Evolutionary conservation across 2,329 filamentous ascomycete species (phyloP).

Genomic region (Emydomyces testavorans): DNA sequence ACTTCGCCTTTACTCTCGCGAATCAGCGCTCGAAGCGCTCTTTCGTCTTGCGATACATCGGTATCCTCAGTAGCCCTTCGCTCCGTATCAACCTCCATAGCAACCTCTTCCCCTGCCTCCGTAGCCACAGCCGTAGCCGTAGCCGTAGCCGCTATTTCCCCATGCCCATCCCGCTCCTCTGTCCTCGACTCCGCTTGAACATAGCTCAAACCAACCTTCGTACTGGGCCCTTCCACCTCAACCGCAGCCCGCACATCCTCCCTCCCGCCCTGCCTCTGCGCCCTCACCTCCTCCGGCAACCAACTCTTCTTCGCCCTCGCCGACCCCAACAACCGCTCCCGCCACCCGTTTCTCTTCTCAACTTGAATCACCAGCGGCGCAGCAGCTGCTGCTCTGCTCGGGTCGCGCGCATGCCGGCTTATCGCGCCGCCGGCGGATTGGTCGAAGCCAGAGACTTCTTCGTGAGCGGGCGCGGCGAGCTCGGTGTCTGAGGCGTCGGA

Average conservation of each 20-base stretch:
- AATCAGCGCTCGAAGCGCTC: conserved; percentile 56
- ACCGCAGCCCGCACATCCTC: conserved; percentile 26
- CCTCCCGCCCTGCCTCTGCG: conserved; percentile 28
- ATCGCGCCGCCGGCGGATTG: conserved; percentile 32
- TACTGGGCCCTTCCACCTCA: conserved; percentile 42
- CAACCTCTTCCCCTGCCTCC: conserved; percentile 25
- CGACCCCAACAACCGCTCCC: conserved; percentile 35
- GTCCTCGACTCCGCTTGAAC: conserved; percentile 22
- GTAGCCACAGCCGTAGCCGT: conserved; percentile 23
- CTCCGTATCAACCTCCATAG: conserved; percentile 6
- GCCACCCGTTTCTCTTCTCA: conserved; percentile 72
- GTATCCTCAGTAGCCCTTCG: conserved; percentile 17
- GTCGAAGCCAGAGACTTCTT: conserved; percentile 47
- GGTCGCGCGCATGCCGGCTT: conserved; percentile 28
- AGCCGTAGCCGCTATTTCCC: conserved; percentile 24
- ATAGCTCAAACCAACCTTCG: conserved; percentile 45
- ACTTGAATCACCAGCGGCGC: conserved; percentile 67
- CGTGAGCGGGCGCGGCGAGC: conserved; percentile 24
- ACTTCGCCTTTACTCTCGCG: conserved; percentile 40
- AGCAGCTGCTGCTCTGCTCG: conserved; percentile 48
- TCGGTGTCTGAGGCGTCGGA: conserved; percentile 45
- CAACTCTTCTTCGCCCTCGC: conserved; percentile 47
- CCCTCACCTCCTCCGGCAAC: conserved; percentile 47
- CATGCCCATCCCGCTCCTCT: conserved; percentile 17
- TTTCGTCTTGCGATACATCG: conserved; percentile 47